These are phyloP conservation scores for Trichoderma polysporum DNA, from an alignment of 2,329 filamentous ascomycete species.

Conservation along the genomic window DNA sequence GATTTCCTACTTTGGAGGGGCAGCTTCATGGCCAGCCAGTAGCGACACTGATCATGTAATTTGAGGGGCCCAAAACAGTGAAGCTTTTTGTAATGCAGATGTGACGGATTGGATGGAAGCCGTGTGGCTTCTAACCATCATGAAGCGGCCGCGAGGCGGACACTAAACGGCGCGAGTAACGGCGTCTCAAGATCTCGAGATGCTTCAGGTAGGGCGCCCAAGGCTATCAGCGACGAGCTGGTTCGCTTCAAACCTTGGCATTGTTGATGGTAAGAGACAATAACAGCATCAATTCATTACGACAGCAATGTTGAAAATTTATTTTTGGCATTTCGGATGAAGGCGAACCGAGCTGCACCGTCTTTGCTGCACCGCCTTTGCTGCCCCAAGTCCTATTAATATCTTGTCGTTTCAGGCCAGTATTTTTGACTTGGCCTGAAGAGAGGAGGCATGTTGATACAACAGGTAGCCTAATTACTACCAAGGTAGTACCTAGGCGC, in stretches of 20 bases:
- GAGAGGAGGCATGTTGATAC: neutral
- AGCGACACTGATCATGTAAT: neutral
- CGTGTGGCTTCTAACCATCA: neutral
- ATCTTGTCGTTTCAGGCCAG: neutral
- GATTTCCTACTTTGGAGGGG: neutral
- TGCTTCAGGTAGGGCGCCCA: neutral
- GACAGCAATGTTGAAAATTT: neutral
- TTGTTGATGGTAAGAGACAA: neutral
- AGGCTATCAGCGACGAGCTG: neutral
- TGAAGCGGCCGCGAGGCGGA: neutral
- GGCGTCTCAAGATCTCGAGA: neutral
- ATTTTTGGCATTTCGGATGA: neutral
- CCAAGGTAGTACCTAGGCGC: no score
- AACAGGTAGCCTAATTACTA: no score
- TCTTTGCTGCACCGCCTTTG: neutral
- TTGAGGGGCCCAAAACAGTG: neutral
- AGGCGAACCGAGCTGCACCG: neutral
- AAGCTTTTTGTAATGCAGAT: neutral
- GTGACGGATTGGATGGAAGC: neutral
- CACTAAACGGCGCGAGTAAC: neutral
- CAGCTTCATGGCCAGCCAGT: neutral
- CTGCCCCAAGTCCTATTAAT: neutral
- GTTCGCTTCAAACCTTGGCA: neutral
- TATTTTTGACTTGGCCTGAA: neutral
- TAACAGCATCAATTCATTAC: neutral